Base-by-base conservation (phyloP, 2,329 filamentous ascomycete genomes). In the Calycina herbarum region DNA sequence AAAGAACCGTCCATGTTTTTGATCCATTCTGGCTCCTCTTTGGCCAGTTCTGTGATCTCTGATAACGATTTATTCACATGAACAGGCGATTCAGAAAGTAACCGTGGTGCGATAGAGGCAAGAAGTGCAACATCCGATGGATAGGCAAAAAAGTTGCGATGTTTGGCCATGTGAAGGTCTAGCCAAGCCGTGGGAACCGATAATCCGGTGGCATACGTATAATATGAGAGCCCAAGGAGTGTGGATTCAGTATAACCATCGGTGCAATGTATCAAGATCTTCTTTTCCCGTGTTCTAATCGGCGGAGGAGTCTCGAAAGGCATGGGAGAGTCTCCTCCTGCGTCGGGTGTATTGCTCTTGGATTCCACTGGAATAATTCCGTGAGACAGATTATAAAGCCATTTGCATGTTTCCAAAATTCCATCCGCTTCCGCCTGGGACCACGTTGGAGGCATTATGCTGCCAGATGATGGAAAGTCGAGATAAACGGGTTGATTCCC, bases 201-300 rank as follows among this genome's bases (percentile, higher is more conserved):
- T 11, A 88, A 82, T 6, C 92, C 93, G 68, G 95, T 92, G 63
- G 91, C 92, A 78, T 93, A 99, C 84, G 96, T 96, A 76, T 90
- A 93, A 78, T 99, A 99, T 10, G 94, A 92, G 48, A 99, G 86
- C 1, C 87, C 93, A 20, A 99, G 83, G 77, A 99, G 84, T 1
- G 93, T 93, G 1, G 91, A 94, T 78, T 99, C 95, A 0, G 95
- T 99, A 74, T 99, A 99, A 20, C 95, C 95, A 77, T 99, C 95
- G 1, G 90, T 89, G 77, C 95, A 98, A 78, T 98, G 94, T 51
- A 99, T 91, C 38, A 98, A 85, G 40, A 98, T 87, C 74, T 88
- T 93, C 68, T 87, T 74, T 69, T 63, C 71, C 61, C 75, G 76
- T 68, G 72, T 69, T 5, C 75, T 70, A 7, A 74, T 71, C 3